These are phyloP conservation scores for Raphanus hybrid DNA, from an alignment of 441 rosid genomes.

Conservation along the genomic window DNA sequence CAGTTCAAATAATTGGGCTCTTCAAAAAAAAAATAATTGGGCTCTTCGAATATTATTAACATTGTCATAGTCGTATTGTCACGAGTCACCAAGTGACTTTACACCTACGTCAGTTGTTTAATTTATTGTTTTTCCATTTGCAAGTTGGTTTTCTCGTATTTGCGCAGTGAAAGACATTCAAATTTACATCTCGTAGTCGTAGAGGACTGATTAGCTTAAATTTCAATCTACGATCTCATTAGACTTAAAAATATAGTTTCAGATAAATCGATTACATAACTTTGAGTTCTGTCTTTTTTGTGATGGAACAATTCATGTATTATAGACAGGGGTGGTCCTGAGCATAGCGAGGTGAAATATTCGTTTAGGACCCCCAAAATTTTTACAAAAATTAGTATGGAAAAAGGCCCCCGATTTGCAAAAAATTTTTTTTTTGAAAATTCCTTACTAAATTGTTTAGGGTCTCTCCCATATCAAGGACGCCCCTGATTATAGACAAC, in stretches of 20 bases:
- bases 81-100: not conserved
- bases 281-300: not conserved
- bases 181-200: not conserved
- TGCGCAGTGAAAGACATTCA: not conserved
- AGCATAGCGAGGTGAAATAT: no score
- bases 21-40: not conserved
- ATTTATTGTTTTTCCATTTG: not conserved
- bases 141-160: not conserved
- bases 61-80: not conserved
- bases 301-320: not conserved
- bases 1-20: not conserved
- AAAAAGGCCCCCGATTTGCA: no score
- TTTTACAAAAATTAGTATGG: no score
- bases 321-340: no score
- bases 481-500: not conserved
- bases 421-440: no score
- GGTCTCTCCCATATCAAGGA: no score
- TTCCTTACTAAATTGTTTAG: no score
- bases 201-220: not conserved
- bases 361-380: no score
- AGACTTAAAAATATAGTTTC: not conserved
- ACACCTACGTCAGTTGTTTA: not conserved
- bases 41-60: not conserved
- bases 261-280: not conserved
- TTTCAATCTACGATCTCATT: not conserved